A percentile compares a stretch with the other conserved stretches of the same genome.
Evolutionary conservation across 192 early-diverging fungal genomes (phyloP).

Genomic region (Coemansia sp.): DNA sequence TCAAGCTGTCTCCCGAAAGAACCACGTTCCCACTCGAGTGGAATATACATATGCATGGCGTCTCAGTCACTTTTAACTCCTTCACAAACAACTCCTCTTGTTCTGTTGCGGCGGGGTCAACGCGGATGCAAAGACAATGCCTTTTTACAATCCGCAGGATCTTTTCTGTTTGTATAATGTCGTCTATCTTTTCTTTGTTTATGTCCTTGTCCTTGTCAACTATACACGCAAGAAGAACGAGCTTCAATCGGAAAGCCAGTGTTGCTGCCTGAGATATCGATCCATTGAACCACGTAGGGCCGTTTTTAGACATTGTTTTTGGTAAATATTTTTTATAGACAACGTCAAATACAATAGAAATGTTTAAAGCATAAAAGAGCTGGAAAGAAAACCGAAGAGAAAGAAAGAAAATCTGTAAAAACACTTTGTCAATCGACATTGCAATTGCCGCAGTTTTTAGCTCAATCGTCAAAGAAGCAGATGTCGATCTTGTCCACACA

Average conservation of each 20-base stretch:
- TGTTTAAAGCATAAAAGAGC: neutral
- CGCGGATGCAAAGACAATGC: slow-evolving; percentile 7
- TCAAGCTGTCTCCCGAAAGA: neutral
- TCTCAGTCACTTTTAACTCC: neutral
- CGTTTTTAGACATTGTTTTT: neutral
- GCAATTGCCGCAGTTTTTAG: too few species aligned
- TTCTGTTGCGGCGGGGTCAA: neutral
- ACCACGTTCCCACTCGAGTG: slow-evolving; percentile 9
- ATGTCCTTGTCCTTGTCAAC: neutral
- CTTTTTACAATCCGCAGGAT: neutral
- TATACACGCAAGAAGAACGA: slow-evolving; percentile 2
- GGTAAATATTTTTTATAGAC: neutral
- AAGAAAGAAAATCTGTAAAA: neutral
- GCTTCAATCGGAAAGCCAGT: neutral
- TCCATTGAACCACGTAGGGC: neutral
- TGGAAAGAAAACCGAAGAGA: neutral
- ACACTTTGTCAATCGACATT: too few species aligned
- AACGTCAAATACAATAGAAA: neutral
- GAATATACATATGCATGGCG: slow-evolving; percentile 6
- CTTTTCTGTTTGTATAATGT: neutral
- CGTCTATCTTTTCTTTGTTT: slow-evolving; percentile 2
- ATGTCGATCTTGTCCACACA: neutral
- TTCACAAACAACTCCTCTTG: slow-evolving; percentile 5
- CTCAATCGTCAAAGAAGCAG: neutral
- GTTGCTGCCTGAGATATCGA: slow-evolving; percentile 3